Evolutionary conservation across 805 yeast species (phyloP), one percentile per base, ranked within the genome.

Genomic region (Ogataea methylovora): DNA sequence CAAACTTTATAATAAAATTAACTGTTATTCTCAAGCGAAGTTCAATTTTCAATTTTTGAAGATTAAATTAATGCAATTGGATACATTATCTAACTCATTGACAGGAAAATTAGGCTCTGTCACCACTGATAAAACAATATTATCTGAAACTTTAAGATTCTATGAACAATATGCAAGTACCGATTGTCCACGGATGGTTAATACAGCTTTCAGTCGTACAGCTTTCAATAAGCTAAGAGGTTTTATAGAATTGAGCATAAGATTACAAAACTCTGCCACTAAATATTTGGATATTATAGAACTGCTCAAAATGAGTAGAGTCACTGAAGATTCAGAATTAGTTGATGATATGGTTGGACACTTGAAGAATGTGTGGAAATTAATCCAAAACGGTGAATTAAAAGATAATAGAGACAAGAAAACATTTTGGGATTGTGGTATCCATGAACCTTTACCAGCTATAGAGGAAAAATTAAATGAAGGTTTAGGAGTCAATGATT

Each of bases 41-140:
- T 50, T 54, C 7, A 71, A 76, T 30, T 86, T 71, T 52, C 54
- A 67, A 12, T 49, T 63, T 1, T 55, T 88, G 33, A 73, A 76
- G 24, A 71, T 86, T 44, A 84, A 82, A 49, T 77, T 79, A 59
- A 56, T 87, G 8, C 97, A 90, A 56, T 63, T 69, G 33, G 96
- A 88, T 35, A 71, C 84, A 0, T 53, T 83, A 30, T 71, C 79
- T 10, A 71, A 75, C 41, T 65, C 70, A 41, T 46, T 79, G 8
- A 56, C 66, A 8, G 62, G 76, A 0, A 65, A 84, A 32, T 43
- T 65, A 18, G 61, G 77, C 1, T 49, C 74, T 0, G 41, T 66
- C 1, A 57, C 63, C 12, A 47, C 54, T 2, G 58, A 61, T 16
- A 45, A 60, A 12, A 54, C 38, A 6, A 35, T 44, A 18, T 44